phyloP scores from a whole-genome alignment of 805 yeast species.

The Yarrowia keelungensis region DNA sequence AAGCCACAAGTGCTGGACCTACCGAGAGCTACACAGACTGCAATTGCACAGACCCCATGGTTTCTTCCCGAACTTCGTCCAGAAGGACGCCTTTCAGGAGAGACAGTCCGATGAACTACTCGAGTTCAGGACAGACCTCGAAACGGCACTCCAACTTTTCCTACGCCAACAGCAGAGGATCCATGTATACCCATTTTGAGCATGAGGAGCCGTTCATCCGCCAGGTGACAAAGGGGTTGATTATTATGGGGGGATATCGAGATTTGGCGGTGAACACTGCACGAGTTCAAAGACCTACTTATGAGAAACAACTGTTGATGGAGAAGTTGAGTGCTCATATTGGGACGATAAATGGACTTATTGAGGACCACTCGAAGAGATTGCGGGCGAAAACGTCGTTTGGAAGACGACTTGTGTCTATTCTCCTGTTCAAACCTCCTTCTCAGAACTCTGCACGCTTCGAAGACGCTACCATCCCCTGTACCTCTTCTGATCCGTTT shows the following conservation, averaged over 20 bases:
- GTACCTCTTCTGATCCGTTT: constrained; percentile 7
- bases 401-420: background rate
- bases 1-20: background rate
- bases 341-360: background rate
- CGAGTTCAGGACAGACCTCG: background rate
- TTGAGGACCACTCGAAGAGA: background rate
- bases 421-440: constrained; percentile 13
- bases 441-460: background rate
- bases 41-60: background rate
- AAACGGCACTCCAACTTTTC: background rate
- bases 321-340: background rate
- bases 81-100: background rate
- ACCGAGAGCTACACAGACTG: background rate
- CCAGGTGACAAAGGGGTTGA: background rate
- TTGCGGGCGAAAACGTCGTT: background rate
- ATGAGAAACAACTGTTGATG: background rate
- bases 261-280: background rate
- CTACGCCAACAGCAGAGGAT: too few relatives aligned
- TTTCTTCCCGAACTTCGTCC: background rate
- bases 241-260: background rate
- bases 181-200: constrained; percentile 7
- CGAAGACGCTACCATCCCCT: background rate
- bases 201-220: constrained; percentile 9
- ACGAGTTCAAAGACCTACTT: background rate
- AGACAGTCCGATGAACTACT: background rate